phyloP scores from a whole-genome alignment of 495 filamentous ascomycete species.

The Aspergillus heteromorphus region DNA sequence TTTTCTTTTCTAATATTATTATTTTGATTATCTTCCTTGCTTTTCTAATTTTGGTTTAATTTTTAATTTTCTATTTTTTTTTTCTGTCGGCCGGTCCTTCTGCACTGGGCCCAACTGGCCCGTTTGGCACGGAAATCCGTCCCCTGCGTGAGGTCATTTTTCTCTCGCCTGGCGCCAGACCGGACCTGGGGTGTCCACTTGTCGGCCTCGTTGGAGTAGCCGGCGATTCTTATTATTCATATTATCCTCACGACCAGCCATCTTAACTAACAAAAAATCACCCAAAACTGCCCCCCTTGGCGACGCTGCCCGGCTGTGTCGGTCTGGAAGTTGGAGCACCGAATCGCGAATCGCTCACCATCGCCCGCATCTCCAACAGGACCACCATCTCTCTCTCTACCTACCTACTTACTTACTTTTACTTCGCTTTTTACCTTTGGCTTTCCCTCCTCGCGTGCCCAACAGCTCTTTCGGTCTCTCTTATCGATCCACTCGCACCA shows the following conservation, averaged over 20 bases:
- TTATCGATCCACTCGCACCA: slow-evolving; percentile 16
- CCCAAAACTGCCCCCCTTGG: slow-evolving; percentile 11
- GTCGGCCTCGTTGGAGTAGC: slow-evolving; percentile 4
- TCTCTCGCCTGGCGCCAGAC: slow-evolving; percentile 6
- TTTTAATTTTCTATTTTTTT: slow-evolving; percentile 4
- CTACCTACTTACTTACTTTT: no score
- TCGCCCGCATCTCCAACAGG: slow-evolving; percentile 5
- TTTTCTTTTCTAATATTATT: neutral
- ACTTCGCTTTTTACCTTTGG: neutral
- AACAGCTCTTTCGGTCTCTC: neutral
- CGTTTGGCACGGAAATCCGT: neutral
- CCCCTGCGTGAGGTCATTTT: slow-evolving; percentile 1
- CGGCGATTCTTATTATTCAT: slow-evolving; percentile 14
- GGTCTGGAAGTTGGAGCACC: neutral
- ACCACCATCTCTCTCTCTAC: slow-evolving; percentile 10
- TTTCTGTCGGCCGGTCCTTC: neutral
- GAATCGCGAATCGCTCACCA: neutral
- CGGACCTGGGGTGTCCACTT: slow-evolving; percentile 5
- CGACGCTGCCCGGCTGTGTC: slow-evolving; percentile 7
- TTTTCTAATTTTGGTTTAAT: slow-evolving; percentile 7
- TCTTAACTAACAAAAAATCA: slow-evolving; percentile 19
- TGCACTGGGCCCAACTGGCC: no score
- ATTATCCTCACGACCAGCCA: slow-evolving; percentile 4
- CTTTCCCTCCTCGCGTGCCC: neutral
- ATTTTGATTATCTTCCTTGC: neutral